Percentiles rank a stretch among this genome's conserved stretches.
phyloP scores from a whole-genome alignment of 2,329 filamentous ascomycete species.

The Harringtonia lauricola region DNA sequence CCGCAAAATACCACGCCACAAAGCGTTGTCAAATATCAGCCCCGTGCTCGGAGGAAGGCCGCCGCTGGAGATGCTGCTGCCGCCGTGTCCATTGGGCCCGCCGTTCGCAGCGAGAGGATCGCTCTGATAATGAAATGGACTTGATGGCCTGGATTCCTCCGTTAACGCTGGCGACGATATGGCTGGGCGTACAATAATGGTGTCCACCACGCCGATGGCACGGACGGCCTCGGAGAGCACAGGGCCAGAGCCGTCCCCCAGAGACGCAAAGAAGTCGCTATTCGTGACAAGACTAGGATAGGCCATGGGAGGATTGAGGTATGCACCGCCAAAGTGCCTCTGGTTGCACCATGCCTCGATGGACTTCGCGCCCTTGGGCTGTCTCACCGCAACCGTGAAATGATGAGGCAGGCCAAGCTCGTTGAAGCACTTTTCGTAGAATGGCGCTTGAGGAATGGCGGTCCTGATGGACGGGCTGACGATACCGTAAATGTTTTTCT shows the following conservation, averaged over 20 bases:
- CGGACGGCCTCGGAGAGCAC: slow-evolving; percentile 64
- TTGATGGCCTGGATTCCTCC: slow-evolving; percentile 36
- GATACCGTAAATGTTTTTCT: slow-evolving; percentile 71
- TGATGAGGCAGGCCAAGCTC: slow-evolving; percentile 78
- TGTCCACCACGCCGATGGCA: slow-evolving; percentile 72
- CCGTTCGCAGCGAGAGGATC: slow-evolving; percentile 6
- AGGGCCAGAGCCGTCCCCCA: slow-evolving; percentile 40
- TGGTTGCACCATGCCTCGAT: slow-evolving; percentile 65
- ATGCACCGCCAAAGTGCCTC: slow-evolving; percentile 70
- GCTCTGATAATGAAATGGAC: slow-evolving; percentile 28
- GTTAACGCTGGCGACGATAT: slow-evolving; percentile 31
- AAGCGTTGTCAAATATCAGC: slow-evolving; percentile 70
- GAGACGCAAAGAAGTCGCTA: slow-evolving; percentile 34
- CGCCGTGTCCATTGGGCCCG: background rate
- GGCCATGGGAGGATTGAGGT: slow-evolving; percentile 62
- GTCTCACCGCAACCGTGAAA: slow-evolving; percentile 63
- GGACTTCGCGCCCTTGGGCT: slow-evolving; percentile 49
- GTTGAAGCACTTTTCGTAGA: slow-evolving; percentile 77
- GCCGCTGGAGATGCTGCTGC: too few species aligned
- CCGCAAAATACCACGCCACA: slow-evolving; percentile 76
- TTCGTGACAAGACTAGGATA: slow-evolving; percentile 47
- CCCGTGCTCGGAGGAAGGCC: slow-evolving; percentile 36
- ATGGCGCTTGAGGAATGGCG: slow-evolving; percentile 63
- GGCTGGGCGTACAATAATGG: slow-evolving; percentile 54
- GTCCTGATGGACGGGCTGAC: slow-evolving; percentile 55